phyloP scores from a whole-genome alignment of 2,329 filamentous ascomycete species.

The Davidsoniella virescens region DNA sequence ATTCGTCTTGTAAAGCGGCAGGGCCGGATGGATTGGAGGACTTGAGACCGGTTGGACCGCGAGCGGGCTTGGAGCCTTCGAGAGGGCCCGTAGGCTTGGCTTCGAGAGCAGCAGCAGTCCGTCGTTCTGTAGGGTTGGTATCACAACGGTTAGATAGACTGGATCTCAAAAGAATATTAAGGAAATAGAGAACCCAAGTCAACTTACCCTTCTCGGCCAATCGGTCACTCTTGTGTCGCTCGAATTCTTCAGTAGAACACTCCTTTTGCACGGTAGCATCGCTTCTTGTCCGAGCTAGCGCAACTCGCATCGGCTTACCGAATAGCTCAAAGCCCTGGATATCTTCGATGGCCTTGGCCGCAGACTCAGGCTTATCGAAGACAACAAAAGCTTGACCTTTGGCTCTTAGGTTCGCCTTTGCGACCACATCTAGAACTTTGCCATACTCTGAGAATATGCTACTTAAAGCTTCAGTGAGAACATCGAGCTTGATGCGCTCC shows the following conservation, averaged over 20 bases:
- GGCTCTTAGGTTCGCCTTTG: constrained; percentile 76
- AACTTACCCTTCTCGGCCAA: constrained; percentile 73
- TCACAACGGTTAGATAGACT: constrained; percentile 22
- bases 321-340: constrained; percentile 87
- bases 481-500: constrained; percentile 72
- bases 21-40: constrained; percentile 50
- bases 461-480: constrained; percentile 54
- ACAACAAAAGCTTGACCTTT: constrained; percentile 95
- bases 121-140: constrained; percentile 43
- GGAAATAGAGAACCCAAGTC: neutral
- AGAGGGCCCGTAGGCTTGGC: constrained; percentile 48
- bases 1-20: constrained; percentile 85
- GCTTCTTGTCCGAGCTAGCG: constrained; percentile 66
- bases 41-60: constrained; percentile 55
- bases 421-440: constrained; percentile 65
- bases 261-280: constrained; percentile 70
- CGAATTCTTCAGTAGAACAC: constrained; percentile 65
- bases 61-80: constrained; percentile 33
- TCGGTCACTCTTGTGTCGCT: constrained; percentile 68
- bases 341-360: constrained; percentile 67
- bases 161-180: too few relatives aligned
- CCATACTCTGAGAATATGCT: constrained; percentile 84
- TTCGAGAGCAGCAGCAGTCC: constrained; percentile 60
- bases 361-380: constrained; percentile 68
- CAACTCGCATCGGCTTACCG: constrained; percentile 74